These are phyloP conservation scores for Fusarium penzigii DNA, from an alignment of 2,329 filamentous ascomycete genomes.

Conservation along the genomic window DNA sequence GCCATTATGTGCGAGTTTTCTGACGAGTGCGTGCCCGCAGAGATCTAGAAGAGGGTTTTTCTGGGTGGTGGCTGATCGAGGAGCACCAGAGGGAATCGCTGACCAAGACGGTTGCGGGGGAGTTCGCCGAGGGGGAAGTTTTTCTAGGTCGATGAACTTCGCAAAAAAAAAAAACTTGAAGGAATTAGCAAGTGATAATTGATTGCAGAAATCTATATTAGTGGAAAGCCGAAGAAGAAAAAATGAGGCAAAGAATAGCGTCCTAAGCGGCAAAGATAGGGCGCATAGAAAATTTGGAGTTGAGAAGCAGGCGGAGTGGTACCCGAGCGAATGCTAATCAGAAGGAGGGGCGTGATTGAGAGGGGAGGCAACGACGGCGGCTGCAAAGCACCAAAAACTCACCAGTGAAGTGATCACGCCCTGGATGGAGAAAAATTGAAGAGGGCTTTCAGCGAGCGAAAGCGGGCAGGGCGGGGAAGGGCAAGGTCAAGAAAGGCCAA, in stretches of 20 bases:
- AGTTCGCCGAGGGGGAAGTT: conserved; percentile 27
- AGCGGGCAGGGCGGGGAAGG: conserved; percentile 17
- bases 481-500: conserved; percentile 10
- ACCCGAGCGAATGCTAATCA: conserved; percentile 10
- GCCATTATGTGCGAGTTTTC: conserved; percentile 52
- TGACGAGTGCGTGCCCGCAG: conserved; percentile 42
- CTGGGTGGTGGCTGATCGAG: conserved; percentile 20
- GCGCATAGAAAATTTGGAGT: conserved; percentile 20
- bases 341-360: conserved; percentile 19
- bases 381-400: conserved; percentile 31
- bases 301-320: conserved; percentile 15
- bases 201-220: conserved; percentile 9
- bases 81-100: conserved; percentile 31
- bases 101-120: conserved; percentile 32
- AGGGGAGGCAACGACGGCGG: conserved; percentile 14
- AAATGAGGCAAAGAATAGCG: conserved; percentile 13
- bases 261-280: conserved; percentile 14
- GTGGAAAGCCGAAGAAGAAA: conserved; percentile 13
- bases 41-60: conserved; percentile 30
- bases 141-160: conserved; percentile 37
- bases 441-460: conserved; percentile 19
- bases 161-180: conserved; percentile 20
- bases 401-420: conserved; percentile 45
- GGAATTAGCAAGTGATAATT: conserved; percentile 2
- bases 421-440: conserved; percentile 11